A percentile compares a stretch with the other conserved stretches of the same genome.
Evolutionary conservation across 2,329 filamentous ascomycete species (phyloP).

Genomic region (Trichophyton mentagrophytes): DNA sequence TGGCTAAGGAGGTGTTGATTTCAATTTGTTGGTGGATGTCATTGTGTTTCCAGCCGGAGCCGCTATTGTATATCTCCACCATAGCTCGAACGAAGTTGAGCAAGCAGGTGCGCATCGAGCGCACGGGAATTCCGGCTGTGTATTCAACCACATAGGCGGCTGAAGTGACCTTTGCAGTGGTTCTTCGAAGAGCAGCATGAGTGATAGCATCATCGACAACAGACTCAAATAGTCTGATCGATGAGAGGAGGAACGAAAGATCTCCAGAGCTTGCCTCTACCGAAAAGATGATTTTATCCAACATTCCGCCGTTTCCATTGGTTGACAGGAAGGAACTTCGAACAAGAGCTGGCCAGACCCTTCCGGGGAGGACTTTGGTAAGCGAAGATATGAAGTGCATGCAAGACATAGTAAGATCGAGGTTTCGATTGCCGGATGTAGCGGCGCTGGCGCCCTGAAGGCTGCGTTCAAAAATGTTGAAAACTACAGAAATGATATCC

Average conservation of each 20-base stretch:
- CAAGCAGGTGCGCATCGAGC: slow-evolving; percentile 59
- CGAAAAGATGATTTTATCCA: slow-evolving; percentile 67
- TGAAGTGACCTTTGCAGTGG: slow-evolving; percentile 21
- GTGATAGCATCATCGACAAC: slow-evolving; percentile 63
- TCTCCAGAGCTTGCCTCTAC: slow-evolving; percentile 65
- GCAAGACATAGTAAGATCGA: slow-evolving; percentile 60
- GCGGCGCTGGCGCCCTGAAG: slow-evolving; percentile 40
- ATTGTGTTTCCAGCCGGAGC: slow-evolving; percentile 71
- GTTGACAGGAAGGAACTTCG: slow-evolving; percentile 68
- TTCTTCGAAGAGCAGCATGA: slow-evolving; percentile 36
- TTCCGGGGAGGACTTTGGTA: slow-evolving; percentile 58
- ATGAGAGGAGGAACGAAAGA: slow-evolving; percentile 64
- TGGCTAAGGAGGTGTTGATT: slow-evolving; percentile 55
- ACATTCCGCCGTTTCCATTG: slow-evolving; percentile 60
- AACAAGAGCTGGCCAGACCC: slow-evolving; percentile 81
- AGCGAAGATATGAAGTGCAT: slow-evolving; percentile 67
- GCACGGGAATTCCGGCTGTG: slow-evolving; percentile 64
- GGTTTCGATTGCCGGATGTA: slow-evolving; percentile 49
- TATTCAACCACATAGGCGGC: slow-evolving; percentile 28
- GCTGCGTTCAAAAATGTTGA: slow-evolving; percentile 69
- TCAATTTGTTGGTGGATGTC: slow-evolving; percentile 53
- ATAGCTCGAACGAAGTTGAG: slow-evolving; percentile 61
- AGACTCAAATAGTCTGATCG: slow-evolving; percentile 59
- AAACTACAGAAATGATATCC: slow-evolving; percentile 70
- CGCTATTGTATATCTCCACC: slow-evolving; percentile 75